These are phyloP conservation scores for Magnusiomyces suaveolens DNA, from an alignment of 1,139 yeast species.

Conservation along the genomic window DNA sequence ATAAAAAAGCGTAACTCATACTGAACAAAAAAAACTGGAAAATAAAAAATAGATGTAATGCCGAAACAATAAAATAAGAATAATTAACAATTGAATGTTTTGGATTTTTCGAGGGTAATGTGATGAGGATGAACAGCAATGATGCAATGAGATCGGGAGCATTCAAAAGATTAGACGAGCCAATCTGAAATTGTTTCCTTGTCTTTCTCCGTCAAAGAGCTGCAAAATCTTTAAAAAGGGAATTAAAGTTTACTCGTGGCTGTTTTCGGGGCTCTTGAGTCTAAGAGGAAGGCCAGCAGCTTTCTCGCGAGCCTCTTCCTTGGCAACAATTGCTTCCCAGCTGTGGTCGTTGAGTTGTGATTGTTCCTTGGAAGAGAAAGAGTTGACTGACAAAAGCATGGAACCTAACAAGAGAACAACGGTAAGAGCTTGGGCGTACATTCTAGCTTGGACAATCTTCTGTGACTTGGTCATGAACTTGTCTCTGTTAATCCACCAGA, in stretches of 20 bases:
- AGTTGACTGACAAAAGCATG: conserved; percentile 27
- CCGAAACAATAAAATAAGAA: too few relatives aligned
- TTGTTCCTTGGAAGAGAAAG: conserved; percentile 25
- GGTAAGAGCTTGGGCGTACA: conserved; percentile 78
- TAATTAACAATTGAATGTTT: too few relatives aligned
- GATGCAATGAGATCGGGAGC: not conserved
- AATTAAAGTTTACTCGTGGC: not conserved
- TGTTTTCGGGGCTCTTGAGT: not conserved
- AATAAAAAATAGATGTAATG: too few relatives aligned
- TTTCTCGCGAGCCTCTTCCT: conserved; percentile 23
- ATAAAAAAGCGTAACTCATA: too few relatives aligned
- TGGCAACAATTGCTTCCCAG: conserved; percentile 26
- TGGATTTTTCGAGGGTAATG: too few relatives aligned
- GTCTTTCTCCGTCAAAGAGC: too few relatives aligned
- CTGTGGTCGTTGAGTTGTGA: conserved; percentile 24
- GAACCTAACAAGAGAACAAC: conserved; percentile 31
- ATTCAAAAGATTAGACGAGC: too few relatives aligned
- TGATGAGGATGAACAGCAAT: too few relatives aligned
- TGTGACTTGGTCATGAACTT: conserved; percentile 70
- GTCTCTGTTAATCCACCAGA: conserved; percentile 67
- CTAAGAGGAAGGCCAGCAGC: conserved; percentile 16
- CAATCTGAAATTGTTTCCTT: too few relatives aligned
- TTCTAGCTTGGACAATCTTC: conserved; percentile 86
- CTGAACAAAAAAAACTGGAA: too few relatives aligned
- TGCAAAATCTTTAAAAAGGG: not conserved